Evolutionary conservation across 129 eudicot species (phyloP).

Genomic region (Tagetes erecta): DNA sequence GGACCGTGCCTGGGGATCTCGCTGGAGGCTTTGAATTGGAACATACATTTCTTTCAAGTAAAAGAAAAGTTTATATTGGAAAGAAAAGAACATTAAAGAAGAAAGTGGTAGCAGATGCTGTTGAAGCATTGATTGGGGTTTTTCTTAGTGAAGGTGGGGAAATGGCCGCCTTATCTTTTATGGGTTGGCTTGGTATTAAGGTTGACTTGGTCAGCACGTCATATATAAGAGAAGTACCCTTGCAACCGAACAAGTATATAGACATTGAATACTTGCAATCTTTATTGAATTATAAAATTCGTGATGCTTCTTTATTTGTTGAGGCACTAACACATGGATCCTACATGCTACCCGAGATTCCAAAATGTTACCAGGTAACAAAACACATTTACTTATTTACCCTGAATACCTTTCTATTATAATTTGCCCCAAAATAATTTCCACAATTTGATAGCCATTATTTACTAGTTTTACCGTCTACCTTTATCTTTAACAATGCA

Average conservation of each 20-base stretch:
- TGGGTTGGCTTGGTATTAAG: slow-evolving; percentile 83
- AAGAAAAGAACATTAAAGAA: slow-evolving; percentile 45
- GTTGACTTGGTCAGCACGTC: slow-evolving; percentile 53
- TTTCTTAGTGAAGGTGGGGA: slow-evolving; percentile 71
- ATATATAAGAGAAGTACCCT: slow-evolving; percentile 34
- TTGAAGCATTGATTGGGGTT: slow-evolving; percentile 86
- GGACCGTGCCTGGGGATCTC: slow-evolving; percentile 72
- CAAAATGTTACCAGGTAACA: slow-evolving; percentile 83
- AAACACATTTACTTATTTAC: slow-evolving; percentile 20
- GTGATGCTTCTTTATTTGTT: slow-evolving; percentile 67
- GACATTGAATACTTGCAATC: slow-evolving; percentile 47
- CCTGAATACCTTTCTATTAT: not conserved
- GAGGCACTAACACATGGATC: slow-evolving; percentile 98
- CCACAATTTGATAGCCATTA: not conserved
- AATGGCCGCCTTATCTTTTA: slow-evolving; percentile 65
- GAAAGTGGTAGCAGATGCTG: slow-evolving; percentile 80
- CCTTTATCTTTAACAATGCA: not conserved
- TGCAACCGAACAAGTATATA: slow-evolving; percentile 43
- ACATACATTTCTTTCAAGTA: slow-evolving; percentile 41
- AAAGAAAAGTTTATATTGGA: slow-evolving; percentile 39
- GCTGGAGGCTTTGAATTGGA: slow-evolving; percentile 22
- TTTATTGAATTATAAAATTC: slow-evolving; percentile 51
- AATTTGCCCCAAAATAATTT: not conserved
- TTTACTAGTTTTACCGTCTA: not conserved
- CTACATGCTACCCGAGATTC: slow-evolving; percentile 75